These are phyloP conservation scores for Reutealis trisperma DNA, from an alignment of 345 rosid species.

Conservation along the genomic window DNA sequence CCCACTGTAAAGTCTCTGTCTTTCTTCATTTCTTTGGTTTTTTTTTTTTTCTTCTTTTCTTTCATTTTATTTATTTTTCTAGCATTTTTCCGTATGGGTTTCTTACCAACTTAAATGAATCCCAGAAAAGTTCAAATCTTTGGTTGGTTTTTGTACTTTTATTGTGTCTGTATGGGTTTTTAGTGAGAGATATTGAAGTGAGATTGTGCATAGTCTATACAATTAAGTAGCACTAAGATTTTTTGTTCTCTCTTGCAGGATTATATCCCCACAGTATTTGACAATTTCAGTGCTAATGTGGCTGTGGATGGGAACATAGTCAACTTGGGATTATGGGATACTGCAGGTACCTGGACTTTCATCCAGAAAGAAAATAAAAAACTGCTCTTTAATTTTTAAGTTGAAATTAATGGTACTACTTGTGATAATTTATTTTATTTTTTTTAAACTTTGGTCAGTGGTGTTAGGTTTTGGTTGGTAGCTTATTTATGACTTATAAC, in stretches of 20 bases:
- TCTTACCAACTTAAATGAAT: constrained; percentile 6
- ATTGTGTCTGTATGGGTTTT: not conserved
- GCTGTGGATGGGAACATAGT: constrained; percentile 91
- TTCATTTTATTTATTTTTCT: constrained; percentile 2
- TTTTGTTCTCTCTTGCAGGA: constrained; percentile 50
- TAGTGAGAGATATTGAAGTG: not conserved
- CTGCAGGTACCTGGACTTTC: constrained; percentile 68
- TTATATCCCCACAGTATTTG: constrained; percentile 95
- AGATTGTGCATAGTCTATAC: not conserved
- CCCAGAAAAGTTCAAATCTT: not conserved
- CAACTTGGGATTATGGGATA: constrained; percentile 97
- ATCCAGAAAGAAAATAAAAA: not conserved
- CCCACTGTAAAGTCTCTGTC: constrained; percentile 70
- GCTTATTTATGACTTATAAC: constrained; percentile 7
- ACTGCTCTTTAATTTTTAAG: not conserved
- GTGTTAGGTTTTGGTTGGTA: constrained; percentile 8
- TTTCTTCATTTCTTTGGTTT: not conserved
- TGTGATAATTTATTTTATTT: constrained; percentile 8
- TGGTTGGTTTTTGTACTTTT: not conserved
- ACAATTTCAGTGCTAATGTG: constrained; percentile 97
- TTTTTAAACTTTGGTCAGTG: constrained; percentile 7
- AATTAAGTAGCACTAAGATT: not conserved
- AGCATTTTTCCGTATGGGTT: constrained; percentile 18
- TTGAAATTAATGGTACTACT: not conserved
- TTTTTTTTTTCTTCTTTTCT: not conserved